Evolutionary conservation across 1,139 yeast species (phyloP).

Genomic region (Hyphopichia burtonii): DNA sequence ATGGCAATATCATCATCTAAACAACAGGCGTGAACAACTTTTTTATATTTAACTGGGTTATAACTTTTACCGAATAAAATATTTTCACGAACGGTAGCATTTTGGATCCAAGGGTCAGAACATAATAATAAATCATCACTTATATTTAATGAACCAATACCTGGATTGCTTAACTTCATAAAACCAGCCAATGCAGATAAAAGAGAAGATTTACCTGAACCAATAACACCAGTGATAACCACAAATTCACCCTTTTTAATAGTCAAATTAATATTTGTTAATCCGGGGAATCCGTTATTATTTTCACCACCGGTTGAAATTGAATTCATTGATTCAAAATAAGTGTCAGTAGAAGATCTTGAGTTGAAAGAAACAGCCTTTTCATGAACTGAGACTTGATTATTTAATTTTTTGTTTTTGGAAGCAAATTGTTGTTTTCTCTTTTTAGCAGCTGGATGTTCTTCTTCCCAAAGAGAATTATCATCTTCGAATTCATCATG

Average conservation of each 20-base stretch:
- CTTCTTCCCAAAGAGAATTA: constrained; percentile 23
- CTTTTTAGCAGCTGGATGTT: constrained; percentile 13
- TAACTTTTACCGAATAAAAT: constrained; percentile 37
- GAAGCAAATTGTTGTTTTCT: constrained; percentile 12
- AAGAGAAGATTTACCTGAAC: constrained; percentile 41
- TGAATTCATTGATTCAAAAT: constrained; percentile 8
- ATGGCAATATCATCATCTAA: constrained; percentile 35
- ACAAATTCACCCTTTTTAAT: constrained; percentile 32
- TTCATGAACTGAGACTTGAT: constrained; percentile 2
- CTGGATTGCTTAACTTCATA: constrained; percentile 30
- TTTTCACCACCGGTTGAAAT: constrained; percentile 7
- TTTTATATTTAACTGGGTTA: constrained; percentile 26
- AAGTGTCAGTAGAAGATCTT: constrained; percentile 14
- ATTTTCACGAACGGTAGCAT: constrained; percentile 43
- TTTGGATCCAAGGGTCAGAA: constrained; percentile 45
- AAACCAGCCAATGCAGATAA: constrained; percentile 38
- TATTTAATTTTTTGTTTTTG: constrained; percentile 7
- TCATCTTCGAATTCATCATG: constrained; percentile 26
- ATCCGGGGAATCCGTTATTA: constrained; percentile 25
- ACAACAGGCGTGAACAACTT: constrained; percentile 37
- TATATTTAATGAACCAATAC: constrained; percentile 23
- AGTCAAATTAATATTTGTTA: constrained; percentile 27
- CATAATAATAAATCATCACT: constrained; percentile 32
- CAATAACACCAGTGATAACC: constrained; percentile 41
- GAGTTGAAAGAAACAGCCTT: constrained; percentile 1